Conservation (phyloP, 345 rosid genomes). For the Lepidium didymum region DNA sequence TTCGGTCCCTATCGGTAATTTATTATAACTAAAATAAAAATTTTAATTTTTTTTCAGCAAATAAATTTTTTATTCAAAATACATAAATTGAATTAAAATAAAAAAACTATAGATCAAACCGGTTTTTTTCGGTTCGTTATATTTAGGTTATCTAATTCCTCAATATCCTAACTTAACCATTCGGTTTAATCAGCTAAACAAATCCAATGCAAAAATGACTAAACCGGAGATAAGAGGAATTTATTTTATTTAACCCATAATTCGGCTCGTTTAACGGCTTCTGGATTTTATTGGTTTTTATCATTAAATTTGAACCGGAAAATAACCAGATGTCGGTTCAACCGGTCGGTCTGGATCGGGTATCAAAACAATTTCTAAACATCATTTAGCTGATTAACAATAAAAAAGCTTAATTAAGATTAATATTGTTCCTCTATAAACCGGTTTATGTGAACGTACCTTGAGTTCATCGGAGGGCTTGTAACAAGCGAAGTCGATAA, state of each 20-base stretch:
- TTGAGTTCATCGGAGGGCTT: slow-evolving; percentile 73
- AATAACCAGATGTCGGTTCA: too few relatives aligned
- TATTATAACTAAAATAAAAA: too few relatives aligned
- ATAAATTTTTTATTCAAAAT: background rate
- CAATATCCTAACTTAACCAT: background rate
- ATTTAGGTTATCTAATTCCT: background rate
- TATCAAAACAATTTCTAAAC: too few relatives aligned
- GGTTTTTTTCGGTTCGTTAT: background rate
- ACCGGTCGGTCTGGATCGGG: too few relatives aligned
- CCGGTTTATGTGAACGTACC: slow-evolving; percentile 32
- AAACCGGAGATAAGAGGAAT: too few relatives aligned
- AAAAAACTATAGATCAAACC: background rate
- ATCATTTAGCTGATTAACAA: too few relatives aligned
- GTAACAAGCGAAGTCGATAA: slow-evolving; percentile 77
- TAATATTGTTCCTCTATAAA: background rate
- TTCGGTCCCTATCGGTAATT: too few relatives aligned
- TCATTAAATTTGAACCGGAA: too few relatives aligned
- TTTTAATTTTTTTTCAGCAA: too few relatives aligned
- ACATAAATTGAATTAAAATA: background rate
- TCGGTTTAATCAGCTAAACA: background rate
- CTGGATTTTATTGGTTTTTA: too few relatives aligned
- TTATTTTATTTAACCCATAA: background rate
- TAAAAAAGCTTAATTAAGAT: background rate
- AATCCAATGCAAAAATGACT: too few relatives aligned
- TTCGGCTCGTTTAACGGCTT: too few relatives aligned